Base-by-base conservation (phyloP, 1,139 yeast species). In the Blastobotrys ciferrii region DNA sequence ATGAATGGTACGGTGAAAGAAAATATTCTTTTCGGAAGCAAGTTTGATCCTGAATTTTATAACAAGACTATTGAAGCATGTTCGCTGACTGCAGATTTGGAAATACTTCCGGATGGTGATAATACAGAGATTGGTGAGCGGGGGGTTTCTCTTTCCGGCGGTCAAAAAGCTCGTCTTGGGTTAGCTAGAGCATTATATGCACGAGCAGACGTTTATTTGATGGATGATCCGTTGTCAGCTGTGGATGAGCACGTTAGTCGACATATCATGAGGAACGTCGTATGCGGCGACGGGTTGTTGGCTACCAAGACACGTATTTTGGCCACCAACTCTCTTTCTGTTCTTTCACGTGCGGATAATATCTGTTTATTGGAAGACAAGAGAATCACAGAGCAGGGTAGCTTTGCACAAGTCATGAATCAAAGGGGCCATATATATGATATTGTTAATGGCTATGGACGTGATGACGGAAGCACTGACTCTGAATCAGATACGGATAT, bases 121-220 rank as follows among this genome's bases (percentile, higher is more conserved):
- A 73, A 74, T 49, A 91, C 98, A 2, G 79, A 86, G 61, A 98
- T 92, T 45, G 98, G 98, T 55, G 98, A 92, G 70, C 92, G 91
- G 71, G 98, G 98, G 60, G 88, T 92, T 50, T 87, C 97, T 12
- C 74, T 92, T 50, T 87, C 96, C 43, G 98, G 98, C 52, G 98
- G 98, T 42, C 98, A 92, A 68, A 92, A 91, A 73, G 97, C 98
- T 1, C 82, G 98, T 68, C 72, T 92, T 46, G 82, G 95, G 1
- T 76, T 92, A 54, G 98, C 98, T 1, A 80, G 98, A 67, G 96
- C 98, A 20, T 97, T 92, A 6, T 92, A 92, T 67, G 82, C 97
- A 1, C 80, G 97, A 59, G 95, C 97, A 2, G 98, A 92, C 65
- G 82, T 91, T 32, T 91, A 88, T 65, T 73, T 92, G 49, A 71